Base-by-base conservation (phyloP, 257 asterid species). In the Pogostemon cablin region DNA sequence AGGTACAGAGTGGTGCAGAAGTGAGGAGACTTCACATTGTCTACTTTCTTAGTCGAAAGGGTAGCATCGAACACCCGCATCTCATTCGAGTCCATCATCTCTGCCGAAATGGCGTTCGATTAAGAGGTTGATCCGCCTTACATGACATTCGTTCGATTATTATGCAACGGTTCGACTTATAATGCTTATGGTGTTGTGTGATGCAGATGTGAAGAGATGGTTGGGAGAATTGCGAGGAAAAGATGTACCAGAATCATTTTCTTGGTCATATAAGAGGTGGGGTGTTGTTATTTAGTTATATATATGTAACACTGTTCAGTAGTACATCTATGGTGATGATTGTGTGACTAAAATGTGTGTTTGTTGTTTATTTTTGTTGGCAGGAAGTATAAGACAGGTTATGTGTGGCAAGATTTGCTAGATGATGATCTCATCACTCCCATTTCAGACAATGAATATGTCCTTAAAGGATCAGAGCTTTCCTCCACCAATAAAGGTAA, bases 371-470 rank as follows among this genome's bases (percentile, higher is more conserved):
- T 25, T 34, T 40, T 41, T 0, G 41, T 46, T 47, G 2, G 67
- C 80, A 93, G 98, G 83, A 90, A 74, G 65, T 93, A 91, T 74
- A 93, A 85, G 81, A 80, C 83, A 10, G 96, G 96, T 2, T 87
- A 84, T 67, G 96, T 93, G 6, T 93, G 98, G 98, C 97, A 93
- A 80, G 98, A 93, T 74, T 83, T 90, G 77, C 42, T 86, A 17
- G 98, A 93, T 79, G 97, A 93, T 78, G 98, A 93, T 86, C 93
- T 93, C 11, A 86, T 93, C 37, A 93, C 93, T 62, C 97, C 98
- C 3, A 78, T 90, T 56, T 87, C 96, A 4, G 96, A 93, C 85
- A 89, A 86, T 76, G 98, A 93, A 79, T 93, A 86, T 65, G 97
- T 93, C 10, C 87, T 93, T 63, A 91, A 91, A 78, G 98, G 98